Conservation (phyloP, 371 early-diverging fungal species). For the Mortierella sp. region DNA sequence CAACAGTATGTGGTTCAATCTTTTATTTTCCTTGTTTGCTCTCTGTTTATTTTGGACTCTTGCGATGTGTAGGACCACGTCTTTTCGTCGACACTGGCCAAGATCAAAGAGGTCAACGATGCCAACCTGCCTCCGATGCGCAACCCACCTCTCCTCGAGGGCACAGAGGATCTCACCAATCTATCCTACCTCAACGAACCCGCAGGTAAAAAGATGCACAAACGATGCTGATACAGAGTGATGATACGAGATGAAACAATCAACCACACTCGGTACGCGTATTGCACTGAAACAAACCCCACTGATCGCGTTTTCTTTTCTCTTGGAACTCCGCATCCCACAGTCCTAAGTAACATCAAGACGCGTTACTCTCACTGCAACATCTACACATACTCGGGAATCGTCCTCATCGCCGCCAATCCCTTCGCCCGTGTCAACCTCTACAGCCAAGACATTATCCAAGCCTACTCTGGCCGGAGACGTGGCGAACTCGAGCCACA, state of each 20-base stretch:
- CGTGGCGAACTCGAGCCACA: conserved; percentile 98
- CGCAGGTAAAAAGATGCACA: conserved; percentile 68
- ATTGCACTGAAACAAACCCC: not conserved
- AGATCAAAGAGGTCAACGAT: conserved; percentile 75
- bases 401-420: conserved; percentile 98
- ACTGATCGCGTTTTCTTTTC: not conserved
- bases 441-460: conserved; percentile 91
- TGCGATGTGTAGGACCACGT: conserved; percentile 62
- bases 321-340: too few species aligned
- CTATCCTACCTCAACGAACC: conserved; percentile 93
- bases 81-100: conserved; percentile 77
- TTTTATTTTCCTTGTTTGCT: not conserved
- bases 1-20: not conserved
- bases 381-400: conserved; percentile 99
- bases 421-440: conserved; percentile 94
- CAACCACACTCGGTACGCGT: not conserved
- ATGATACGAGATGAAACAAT: not conserved
- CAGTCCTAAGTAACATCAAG: conserved; percentile 91
- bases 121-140: conserved; percentile 87
- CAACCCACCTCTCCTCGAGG: conserved; percentile 91
- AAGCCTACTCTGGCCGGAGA: conserved; percentile 94
- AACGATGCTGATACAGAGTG: not conserved
- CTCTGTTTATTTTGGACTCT: not conserved
- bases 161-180: conserved; percentile 92
- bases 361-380: conserved; percentile 90